A percentile compares a stretch with the other conserved stretches of the same genome.
Evolutionary conservation across 257 asterid genomes (phyloP).

Genomic region (Cordia subcordata): DNA sequence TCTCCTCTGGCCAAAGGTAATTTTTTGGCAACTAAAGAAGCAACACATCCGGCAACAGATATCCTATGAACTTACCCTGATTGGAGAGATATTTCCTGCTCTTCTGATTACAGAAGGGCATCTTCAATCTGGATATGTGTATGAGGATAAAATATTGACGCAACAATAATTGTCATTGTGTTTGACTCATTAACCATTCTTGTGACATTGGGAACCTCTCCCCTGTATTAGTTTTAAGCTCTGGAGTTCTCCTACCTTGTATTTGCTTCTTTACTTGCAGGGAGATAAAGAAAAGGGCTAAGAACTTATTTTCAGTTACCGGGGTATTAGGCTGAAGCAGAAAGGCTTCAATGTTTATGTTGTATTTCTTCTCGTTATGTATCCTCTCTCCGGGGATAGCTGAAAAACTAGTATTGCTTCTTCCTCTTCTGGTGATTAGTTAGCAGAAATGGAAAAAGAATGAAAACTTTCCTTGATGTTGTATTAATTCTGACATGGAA

Average conservation of each 20-base stretch:
- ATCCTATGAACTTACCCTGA: constrained; percentile 46
- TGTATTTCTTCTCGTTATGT: constrained; percentile 53
- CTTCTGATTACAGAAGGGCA: constrained; percentile 82
- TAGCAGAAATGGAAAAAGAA: background rate
- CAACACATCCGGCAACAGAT: constrained; percentile 51
- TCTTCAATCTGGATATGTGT: constrained; percentile 65
- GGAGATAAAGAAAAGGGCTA: constrained; percentile 51
- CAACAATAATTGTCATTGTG: constrained; percentile 70
- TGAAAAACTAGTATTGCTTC: background rate
- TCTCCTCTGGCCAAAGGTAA: constrained; percentile 33
- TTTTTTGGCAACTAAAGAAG: constrained; percentile 66
- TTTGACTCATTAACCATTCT: constrained; percentile 85
- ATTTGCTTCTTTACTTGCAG: constrained; percentile 70
- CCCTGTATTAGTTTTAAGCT: constrained; percentile 51
- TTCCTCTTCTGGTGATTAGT: background rate
- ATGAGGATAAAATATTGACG: constrained; percentile 86
- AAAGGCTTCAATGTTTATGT: constrained; percentile 64
- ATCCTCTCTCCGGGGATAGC: constrained; percentile 56
- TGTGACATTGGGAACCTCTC: constrained; percentile 87
- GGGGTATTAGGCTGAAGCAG: constrained; percentile 42
- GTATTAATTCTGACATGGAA: background rate
- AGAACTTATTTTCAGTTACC: constrained; percentile 82
- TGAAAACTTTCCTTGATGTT: background rate
- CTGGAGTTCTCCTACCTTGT: constrained; percentile 83
- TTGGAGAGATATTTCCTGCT: constrained; percentile 38